phyloP scores from a whole-genome alignment of 2,329 filamentous ascomycete genomes.

The Colletotrichum musicola region DNA sequence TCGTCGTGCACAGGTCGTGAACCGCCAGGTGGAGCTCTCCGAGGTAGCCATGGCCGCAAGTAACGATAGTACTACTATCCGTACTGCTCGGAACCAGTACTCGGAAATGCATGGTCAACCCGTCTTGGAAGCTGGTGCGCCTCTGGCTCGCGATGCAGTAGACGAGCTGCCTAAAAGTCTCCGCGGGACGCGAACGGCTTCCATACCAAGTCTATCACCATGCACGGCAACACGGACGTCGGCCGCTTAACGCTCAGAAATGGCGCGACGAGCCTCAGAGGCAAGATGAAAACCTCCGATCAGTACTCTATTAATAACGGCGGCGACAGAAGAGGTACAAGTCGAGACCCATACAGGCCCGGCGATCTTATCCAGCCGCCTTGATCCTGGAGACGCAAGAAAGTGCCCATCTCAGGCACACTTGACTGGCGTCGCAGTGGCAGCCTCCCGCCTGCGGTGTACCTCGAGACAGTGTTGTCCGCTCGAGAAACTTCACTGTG shows the following conservation, averaged over 20 bases:
- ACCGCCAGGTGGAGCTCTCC: neutral
- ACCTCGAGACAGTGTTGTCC: conserved; percentile 32
- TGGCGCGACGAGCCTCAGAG: neutral
- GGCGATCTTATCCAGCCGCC: conserved; percentile 29
- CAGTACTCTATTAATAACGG: conserved; percentile 38
- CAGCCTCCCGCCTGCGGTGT: conserved; percentile 10
- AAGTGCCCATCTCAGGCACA: conserved; percentile 14
- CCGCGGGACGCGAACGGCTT: neutral
- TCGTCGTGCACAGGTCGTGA: neutral
- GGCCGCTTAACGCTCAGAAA: neutral
- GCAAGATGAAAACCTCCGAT: conserved; percentile 30
- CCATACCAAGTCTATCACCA: too few species aligned
- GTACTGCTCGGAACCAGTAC: neutral
- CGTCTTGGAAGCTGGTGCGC: neutral
- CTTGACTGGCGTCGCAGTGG: neutral
- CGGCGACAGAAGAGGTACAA: conserved; percentile 17
- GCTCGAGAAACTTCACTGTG: conserved; percentile 18
- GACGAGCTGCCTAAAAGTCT: neutral
- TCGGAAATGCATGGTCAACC: neutral
- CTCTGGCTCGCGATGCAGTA: neutral
- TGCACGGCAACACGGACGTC: neutral
- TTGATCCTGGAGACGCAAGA: conserved; percentile 20
- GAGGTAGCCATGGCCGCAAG: neutral
- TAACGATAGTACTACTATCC: neutral
- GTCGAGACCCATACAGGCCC: conserved; percentile 32